A percentile compares a stretch with the other conserved stretches of the same genome.
These are phyloP conservation scores for Ogataea pignaliae DNA, from an alignment of 805 yeast genomes.

Conservation along the genomic window DNA sequence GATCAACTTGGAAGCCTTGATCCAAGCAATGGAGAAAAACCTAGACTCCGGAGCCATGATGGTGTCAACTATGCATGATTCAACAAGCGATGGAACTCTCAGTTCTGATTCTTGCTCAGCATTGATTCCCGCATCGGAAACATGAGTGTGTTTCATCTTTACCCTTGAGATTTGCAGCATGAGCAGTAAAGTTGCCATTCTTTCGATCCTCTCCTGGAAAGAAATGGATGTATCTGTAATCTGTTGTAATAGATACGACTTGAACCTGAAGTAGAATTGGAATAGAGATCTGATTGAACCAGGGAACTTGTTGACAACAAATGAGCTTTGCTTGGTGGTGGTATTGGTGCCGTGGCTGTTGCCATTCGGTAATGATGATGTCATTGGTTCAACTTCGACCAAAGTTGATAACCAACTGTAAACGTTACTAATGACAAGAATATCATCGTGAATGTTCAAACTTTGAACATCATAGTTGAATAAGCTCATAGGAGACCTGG, in stretches of 20 bases:
- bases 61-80: constrained; percentile 69
- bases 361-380: not conserved
- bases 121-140: constrained; percentile 3
- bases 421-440: constrained; percentile 59
- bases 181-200: constrained; percentile 65
- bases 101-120: constrained; percentile 20
- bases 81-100: constrained; percentile 78
- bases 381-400: constrained; percentile 33
- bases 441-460: constrained; percentile 43
- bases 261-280: constrained; percentile 62
- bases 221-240: constrained; percentile 58
- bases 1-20: constrained; percentile 41
- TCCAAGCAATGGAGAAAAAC: constrained; percentile 65
- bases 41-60: constrained; percentile 80
- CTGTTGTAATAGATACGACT: constrained; percentile 58
- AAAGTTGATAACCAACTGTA: constrained; percentile 66
- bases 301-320: constrained; percentile 51
- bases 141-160: constrained; percentile 51
- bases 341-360: not conserved
- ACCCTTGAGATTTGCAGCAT: constrained; percentile 61
- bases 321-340: constrained; percentile 14
- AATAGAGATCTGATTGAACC: constrained; percentile 61
- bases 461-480: constrained; percentile 48
- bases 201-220: constrained; percentile 53
- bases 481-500: constrained; percentile 50